Evolutionary conservation across 2,329 filamentous ascomycete species (phyloP).

Genomic region (Gliomastix tumulicola): DNA sequence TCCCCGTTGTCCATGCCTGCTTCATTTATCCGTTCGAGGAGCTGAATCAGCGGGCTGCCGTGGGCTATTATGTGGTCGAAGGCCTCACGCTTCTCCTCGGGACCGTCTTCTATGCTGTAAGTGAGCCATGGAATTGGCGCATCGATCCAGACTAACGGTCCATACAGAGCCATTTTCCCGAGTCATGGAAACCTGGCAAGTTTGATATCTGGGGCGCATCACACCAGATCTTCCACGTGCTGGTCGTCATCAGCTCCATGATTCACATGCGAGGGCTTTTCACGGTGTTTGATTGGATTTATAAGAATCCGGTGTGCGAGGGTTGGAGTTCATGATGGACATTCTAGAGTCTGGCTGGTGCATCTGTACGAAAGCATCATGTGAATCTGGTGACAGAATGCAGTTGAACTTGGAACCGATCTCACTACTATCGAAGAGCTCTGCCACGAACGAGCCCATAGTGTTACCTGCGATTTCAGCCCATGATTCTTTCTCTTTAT

Average conservation of each 20-base stretch:
- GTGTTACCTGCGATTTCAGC: too few species aligned
- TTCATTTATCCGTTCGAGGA: conserved; percentile 26
- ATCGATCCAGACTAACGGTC: background rate
- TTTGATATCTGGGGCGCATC: conserved; percentile 37
- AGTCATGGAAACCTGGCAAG: conserved; percentile 26
- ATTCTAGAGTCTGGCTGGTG: too few species aligned
- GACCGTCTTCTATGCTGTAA: conserved; percentile 28
- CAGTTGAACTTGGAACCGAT: too few species aligned
- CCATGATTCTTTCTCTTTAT: too few species aligned
- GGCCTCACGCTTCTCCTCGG: conserved; percentile 27
- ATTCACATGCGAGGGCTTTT: conserved; percentile 29
- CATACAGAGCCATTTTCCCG: conserved; percentile 29
- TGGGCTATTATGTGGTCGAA: conserved; percentile 31
- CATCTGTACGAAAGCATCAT: too few species aligned
- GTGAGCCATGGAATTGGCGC: conserved; percentile 8
- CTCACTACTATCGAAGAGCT: too few species aligned
- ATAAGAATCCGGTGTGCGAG: background rate
- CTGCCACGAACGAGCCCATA: too few species aligned
- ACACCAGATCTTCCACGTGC: conserved; percentile 36
- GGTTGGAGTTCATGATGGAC: background rate
- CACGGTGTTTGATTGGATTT: conserved; percentile 13
- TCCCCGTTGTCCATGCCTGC: conserved; percentile 29
- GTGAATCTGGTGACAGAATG: too few species aligned
- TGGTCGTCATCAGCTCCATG: conserved; percentile 29
- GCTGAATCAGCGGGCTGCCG: conserved; percentile 28